Evolutionary conservation across 1,139 yeast genomes (phyloP), one percentile per base, ranked within the genome.

Genomic region (Pichia sp.): DNA sequence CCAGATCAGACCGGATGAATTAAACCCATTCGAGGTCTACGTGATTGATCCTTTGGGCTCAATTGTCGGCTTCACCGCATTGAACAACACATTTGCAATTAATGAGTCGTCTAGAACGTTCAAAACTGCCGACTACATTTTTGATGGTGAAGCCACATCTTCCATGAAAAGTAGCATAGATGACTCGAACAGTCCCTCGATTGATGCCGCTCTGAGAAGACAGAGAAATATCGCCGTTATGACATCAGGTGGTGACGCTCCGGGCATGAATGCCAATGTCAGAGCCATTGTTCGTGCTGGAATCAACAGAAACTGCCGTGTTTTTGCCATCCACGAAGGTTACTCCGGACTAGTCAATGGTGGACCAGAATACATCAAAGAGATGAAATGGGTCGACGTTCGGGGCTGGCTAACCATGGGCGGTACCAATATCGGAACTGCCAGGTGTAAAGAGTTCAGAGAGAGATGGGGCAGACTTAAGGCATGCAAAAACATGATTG

Each of bases 211-310:
- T 9, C 12, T 18, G 22, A 49, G 41, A 10, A 50, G 47, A 44
- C 52, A 51, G 34, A 59, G 64, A 70, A 85, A 84, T 66, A 83
- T 86, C 54, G 95, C 87, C 1, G 88, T 86, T 22, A 86, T 86
- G 93, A 86, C 95, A 2, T 84, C 91, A 0, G 95, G 95, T 58
- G 95, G 95, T 64, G 95, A 86, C 66, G 85, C 93, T 46, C 93
- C 88, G 19, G 95, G 95, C 61, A 86, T 86, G 95, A 84, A 84
- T 65, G 88, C 93, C 6, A 85, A 82, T 26, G 93, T 86, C 9
- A 74, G 93, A 59, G 91, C 93, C 1, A 88, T 86, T 49, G 86
- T 85, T 8, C 73, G 95, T 60, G 80, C 91, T 0, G 87, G 87
- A 51, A 83, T 86, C 58, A 82, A 74, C 69, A 73, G 78, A 56